phyloP scores from a whole-genome alignment of 202 grass and related monocot species.

The Setaria viridis region DNA sequence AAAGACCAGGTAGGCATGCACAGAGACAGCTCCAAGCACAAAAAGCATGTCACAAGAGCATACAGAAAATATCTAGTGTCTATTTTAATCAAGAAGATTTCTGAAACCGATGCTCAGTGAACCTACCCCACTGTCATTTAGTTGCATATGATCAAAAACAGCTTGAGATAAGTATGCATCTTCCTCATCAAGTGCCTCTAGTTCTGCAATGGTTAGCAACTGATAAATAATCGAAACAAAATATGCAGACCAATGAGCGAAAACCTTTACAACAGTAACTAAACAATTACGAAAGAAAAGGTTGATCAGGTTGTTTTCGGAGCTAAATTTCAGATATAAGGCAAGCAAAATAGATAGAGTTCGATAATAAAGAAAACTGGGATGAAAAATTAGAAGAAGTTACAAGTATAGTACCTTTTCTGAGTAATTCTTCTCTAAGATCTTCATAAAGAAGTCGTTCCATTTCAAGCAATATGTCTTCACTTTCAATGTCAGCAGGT shows the following conservation, averaged over 20 bases:
- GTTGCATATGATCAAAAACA: slow-evolving; percentile 86
- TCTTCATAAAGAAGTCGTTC: slow-evolving; percentile 91
- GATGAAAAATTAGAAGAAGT: slow-evolving; percentile 38
- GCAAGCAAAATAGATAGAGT: slow-evolving; percentile 8
- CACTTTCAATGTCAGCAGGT: slow-evolving; percentile 60
- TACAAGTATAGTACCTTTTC: slow-evolving; percentile 59
- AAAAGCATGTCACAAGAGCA: neutral
- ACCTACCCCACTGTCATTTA: slow-evolving; percentile 74
- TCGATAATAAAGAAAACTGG: neutral
- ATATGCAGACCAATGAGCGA: neutral
- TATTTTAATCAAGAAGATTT: neutral
- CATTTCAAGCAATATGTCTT: slow-evolving; percentile 94
- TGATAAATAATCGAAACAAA: slow-evolving; percentile 29
- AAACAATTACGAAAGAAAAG: neutral
- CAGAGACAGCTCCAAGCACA: slow-evolving; percentile 16
- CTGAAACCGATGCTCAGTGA: slow-evolving; percentile 27
- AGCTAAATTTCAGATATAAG: slow-evolving; percentile 30
- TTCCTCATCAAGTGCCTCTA: slow-evolving; percentile 88
- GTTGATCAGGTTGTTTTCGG: neutral
- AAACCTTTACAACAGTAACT: neutral
- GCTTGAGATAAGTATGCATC: slow-evolving; percentile 84
- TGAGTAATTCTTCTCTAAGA: slow-evolving; percentile 81
- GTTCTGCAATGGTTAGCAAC: slow-evolving; percentile 58
- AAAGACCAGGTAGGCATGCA: slow-evolving; percentile 3
- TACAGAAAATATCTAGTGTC: neutral